These are phyloP conservation scores for Vanderwaltozyma yarrowii DNA, from an alignment of 805 yeast genomes.

Conservation along the genomic window DNA sequence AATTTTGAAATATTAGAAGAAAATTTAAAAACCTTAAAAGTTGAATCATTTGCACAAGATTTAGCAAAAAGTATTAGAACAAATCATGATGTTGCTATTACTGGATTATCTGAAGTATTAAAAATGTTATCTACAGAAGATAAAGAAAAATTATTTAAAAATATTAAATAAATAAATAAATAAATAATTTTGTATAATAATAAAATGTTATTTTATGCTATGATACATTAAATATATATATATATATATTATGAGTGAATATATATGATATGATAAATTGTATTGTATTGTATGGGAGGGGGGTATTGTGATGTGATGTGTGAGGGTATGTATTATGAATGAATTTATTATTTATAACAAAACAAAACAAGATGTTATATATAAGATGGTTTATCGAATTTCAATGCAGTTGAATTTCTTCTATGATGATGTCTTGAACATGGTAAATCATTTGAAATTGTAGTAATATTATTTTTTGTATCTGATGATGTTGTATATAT, in stretches of 20 bases:
- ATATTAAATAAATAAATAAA: conserved; percentile 21
- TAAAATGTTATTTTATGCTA: too few relatives aligned
- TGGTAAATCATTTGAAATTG: conserved; percentile 7
- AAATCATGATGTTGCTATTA: conserved; percentile 43
- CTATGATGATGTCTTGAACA: conserved; percentile 28
- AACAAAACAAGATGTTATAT: neutral
- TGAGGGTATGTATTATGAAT: too few relatives aligned
- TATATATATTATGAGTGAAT: neutral
- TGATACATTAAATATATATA: neutral
- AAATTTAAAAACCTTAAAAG: conserved; percentile 51
- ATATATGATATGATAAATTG: too few relatives aligned
- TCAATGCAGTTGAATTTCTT: conserved; percentile 23
- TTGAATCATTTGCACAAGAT: conserved; percentile 55
- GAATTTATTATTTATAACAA: too few relatives aligned
- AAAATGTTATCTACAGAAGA: conserved; percentile 45
- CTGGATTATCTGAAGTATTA: conserved; percentile 46
- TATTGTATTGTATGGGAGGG: too few relatives aligned
- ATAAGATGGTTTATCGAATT: conserved; percentile 16
- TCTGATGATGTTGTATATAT: neutral
- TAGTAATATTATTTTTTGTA: neutral
- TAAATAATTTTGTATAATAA: neutral
- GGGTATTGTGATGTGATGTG: too few relatives aligned
- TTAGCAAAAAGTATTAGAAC: conserved; percentile 49
- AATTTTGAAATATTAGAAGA: conserved; percentile 55
- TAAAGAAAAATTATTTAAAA: conserved; percentile 34